Evolutionary conservation across 352 stramenopile species (phyloP), one percentile per base, ranked within the genome.

Genomic region (Aphanomyces euteiches): DNA sequence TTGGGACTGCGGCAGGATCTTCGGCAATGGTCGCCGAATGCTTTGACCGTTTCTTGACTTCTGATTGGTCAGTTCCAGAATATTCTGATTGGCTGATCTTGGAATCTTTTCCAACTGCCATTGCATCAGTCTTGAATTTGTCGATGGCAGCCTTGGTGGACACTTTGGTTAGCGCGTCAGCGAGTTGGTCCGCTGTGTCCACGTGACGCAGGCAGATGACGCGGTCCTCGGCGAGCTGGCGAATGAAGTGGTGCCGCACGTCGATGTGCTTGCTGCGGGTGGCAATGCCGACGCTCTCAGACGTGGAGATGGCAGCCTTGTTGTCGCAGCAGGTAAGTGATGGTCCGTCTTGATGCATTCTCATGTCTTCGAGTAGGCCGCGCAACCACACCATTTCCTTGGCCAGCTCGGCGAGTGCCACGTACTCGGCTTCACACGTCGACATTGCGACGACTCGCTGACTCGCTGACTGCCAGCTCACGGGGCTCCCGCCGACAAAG

Each of bases 231-330:
- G 72, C 67, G 8, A 72, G 69, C 60, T 78, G 39, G 7, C 72
- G 66, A 8, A 74, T 71, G 66, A 76, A 78, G 41, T 78, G 72
- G 56, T 76, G 57, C 4, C 65, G 56, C 3, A 72, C 73, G 53
- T 78, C 73, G 13, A 78, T 69, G 36, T 76, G 73, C 66, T 78
- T 78, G 5, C 70, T 74, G 36, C 63, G n/a, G 15, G 53, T 47
- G n/a, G 69, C 56, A 45, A 66, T 74, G n/a, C 41, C 38, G 3
- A 67, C 50, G 34, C 58, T 63, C 3, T 40, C 64, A 5, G 61
- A 47, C 37, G 28, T 28, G 28, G 28, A 28, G 28, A 28, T 28
- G 28, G 28, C 28, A 28, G 28, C 28, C 2, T 28, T 28, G 28
- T 28, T 28, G 28, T 28, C 28, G 28, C 28, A 28, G 28, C 28